Conservation (phyloP, 495 filamentous ascomycete species). For the Wilcoxina mikolae region DNA sequence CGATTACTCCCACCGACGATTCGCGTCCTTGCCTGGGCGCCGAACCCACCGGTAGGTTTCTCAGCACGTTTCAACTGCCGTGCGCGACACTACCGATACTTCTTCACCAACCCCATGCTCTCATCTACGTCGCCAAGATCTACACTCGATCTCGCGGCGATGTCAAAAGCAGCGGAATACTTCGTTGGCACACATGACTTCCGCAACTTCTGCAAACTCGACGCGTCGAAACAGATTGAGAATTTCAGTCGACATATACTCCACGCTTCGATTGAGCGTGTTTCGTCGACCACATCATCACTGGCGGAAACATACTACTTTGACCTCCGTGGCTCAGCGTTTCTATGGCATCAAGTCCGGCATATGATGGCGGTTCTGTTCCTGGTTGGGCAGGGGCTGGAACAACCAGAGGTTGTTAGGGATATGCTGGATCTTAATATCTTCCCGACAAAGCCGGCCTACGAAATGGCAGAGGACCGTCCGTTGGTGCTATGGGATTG, state of each 20-base stretch:
- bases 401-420: conserved; percentile 53
- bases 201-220: conserved; percentile 89
- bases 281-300: conserved; percentile 24
- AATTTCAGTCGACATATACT: conserved; percentile 67
- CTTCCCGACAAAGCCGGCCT: conserved; percentile 59
- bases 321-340: conserved; percentile 74
- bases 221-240: conserved; percentile 67
- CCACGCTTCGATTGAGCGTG: conserved; percentile 57
- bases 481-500: conserved; percentile 94
- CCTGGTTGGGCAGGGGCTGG: conserved; percentile 77
- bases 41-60: conserved; percentile 59
- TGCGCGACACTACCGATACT: conserved; percentile 81
- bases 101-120: conserved; percentile 90
- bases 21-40: conserved; percentile 82
- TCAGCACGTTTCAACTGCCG: conserved; percentile 86
- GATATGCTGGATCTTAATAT: conserved; percentile 56
- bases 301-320: conserved; percentile 54
- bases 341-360: conserved; percentile 95
- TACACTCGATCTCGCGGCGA: conserved; percentile 67
- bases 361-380: conserved; percentile 82
- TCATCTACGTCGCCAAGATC: conserved; percentile 35
- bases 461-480: conserved; percentile 76
- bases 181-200: conserved; percentile 84
- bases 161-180: conserved; percentile 62
- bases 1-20: conserved; percentile 79